These are phyloP conservation scores for Fusarium dimerum DNA, from an alignment of 2,329 filamentous ascomycete genomes.

Conservation along the genomic window DNA sequence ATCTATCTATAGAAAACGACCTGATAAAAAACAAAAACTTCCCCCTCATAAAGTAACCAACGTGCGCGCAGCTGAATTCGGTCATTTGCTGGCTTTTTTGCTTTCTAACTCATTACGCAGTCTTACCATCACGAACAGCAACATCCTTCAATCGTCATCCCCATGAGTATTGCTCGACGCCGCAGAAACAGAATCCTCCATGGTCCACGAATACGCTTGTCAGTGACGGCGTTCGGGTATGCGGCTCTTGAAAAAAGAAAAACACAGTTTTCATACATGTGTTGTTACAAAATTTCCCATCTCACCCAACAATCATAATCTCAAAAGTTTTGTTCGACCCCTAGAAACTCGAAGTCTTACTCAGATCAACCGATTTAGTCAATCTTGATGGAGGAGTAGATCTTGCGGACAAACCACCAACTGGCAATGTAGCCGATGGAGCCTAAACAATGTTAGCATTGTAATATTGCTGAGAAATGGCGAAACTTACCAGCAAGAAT, in stretches of 20 bases:
- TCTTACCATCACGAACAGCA: background rate
- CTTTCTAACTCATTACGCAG: background rate
- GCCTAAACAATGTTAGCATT: conserved; percentile 53
- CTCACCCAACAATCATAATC: conserved; percentile 22
- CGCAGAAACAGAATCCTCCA: background rate
- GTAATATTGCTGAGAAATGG: background rate
- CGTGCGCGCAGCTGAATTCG: background rate
- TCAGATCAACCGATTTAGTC: conserved; percentile 56
- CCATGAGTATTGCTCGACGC: background rate
- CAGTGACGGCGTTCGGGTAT: background rate
- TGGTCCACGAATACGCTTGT: background rate
- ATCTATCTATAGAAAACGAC: conserved; percentile 19
- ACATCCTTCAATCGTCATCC: conserved; percentile 2
- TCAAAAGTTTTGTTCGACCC: conserved; percentile 11
- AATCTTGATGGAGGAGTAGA: conserved; percentile 98
- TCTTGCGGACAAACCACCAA: conserved; percentile 91
- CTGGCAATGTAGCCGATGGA: conserved; percentile 95
- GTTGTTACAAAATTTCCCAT: conserved; percentile 30
- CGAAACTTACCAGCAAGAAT: conserved; percentile 80
- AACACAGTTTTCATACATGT: conserved; percentile 33
- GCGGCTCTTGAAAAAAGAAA: conserved; percentile 13
- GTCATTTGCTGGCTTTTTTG: background rate
- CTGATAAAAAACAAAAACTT: conserved; percentile 8
- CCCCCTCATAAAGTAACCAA: background rate
- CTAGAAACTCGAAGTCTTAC: conserved; percentile 3